phyloP scores from a whole-genome alignment of 202 grass and related monocot species.

The Saccharum hybrid region DNA sequence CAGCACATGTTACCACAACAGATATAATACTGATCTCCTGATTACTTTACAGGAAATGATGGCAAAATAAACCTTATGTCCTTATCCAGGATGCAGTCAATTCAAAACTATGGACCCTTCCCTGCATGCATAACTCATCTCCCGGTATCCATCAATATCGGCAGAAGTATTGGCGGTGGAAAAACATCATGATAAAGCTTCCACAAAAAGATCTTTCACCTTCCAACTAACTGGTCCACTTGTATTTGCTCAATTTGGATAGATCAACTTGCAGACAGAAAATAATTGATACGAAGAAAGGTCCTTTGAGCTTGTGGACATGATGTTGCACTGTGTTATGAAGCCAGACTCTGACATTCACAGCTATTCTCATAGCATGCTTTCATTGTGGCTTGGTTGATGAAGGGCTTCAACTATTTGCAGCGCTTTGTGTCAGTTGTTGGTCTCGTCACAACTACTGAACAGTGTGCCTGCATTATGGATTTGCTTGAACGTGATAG shows the following conservation, averaged over 20 bases:
- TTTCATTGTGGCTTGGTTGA: conserved; percentile 62
- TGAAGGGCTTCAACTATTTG: conserved; percentile 56
- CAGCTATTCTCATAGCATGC: conserved; percentile 51
- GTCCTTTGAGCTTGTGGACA: conserved; percentile 49
- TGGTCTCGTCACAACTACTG: conserved; percentile 43
- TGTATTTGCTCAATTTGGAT: neutral
- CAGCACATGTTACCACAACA: neutral
- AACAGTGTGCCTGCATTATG: conserved; percentile 67
- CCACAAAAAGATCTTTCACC: neutral
- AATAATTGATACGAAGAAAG: conserved; percentile 50
- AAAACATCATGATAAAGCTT: neutral
- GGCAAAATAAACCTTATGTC: neutral
- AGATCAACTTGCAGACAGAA: neutral
- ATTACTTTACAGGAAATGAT: conserved; percentile 7
- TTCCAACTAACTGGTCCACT: neutral
- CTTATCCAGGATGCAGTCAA: neutral
- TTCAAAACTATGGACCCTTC: neutral
- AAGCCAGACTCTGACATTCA: conserved; percentile 60
- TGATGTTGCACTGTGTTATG: conserved; percentile 36
- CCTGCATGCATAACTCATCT: neutral
- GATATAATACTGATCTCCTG: neutral
- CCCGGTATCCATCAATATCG: neutral
- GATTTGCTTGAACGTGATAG: conserved; percentile 71
- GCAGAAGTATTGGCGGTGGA: neutral
- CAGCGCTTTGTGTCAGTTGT: conserved; percentile 35